A percentile compares a stretch with the other conserved stretches of the same genome.
phyloP scores from a whole-genome alignment of 805 yeast species.

The Tetrapisispora phaffii region DNA sequence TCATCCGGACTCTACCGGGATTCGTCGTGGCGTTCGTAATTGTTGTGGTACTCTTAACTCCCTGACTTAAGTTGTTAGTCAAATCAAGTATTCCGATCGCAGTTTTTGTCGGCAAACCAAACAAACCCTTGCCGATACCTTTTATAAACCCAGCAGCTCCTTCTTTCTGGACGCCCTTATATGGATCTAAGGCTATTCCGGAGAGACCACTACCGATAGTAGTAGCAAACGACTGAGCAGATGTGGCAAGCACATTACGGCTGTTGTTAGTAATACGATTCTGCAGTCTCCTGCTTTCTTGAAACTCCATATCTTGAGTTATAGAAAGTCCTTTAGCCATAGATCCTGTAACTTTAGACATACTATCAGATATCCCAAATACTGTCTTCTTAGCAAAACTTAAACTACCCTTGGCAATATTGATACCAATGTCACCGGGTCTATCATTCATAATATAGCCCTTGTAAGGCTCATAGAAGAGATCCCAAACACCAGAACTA shows the following conservation, averaged over 20 bases:
- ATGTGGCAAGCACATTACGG: constrained; percentile 69
- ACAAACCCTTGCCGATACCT: constrained; percentile 89
- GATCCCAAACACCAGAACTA: constrained; percentile 91
- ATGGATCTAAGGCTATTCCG: constrained; percentile 85
- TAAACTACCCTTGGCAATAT: constrained; percentile 90
- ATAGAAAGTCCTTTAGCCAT: constrained; percentile 88
- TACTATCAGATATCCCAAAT: constrained; percentile 87
- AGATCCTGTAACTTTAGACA: constrained; percentile 87
- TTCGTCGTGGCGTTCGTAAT: constrained; percentile 66
- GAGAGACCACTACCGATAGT: constrained; percentile 80
- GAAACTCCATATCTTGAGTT: constrained; percentile 78
- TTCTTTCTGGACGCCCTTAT: constrained; percentile 77
- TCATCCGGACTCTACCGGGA: constrained; percentile 69
- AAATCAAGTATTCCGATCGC: constrained; percentile 91
- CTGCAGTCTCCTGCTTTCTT: constrained; percentile 65
- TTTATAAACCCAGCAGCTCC: constrained; percentile 90
- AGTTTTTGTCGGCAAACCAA: constrained; percentile 93
- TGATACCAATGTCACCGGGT: constrained; percentile 92
- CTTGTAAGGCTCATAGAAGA: constrained; percentile 94
- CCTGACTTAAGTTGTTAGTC: constrained; percentile 88
- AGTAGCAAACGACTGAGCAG: constrained; percentile 82
- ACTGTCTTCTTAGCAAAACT: constrained; percentile 91
- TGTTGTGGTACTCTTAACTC: constrained; percentile 85
- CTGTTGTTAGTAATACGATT: constrained; percentile 77
- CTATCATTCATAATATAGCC: constrained; percentile 90